Conservation (phyloP, 2,329 filamentous ascomycete genomes). For the Pyrenochaeta sp. region DNA sequence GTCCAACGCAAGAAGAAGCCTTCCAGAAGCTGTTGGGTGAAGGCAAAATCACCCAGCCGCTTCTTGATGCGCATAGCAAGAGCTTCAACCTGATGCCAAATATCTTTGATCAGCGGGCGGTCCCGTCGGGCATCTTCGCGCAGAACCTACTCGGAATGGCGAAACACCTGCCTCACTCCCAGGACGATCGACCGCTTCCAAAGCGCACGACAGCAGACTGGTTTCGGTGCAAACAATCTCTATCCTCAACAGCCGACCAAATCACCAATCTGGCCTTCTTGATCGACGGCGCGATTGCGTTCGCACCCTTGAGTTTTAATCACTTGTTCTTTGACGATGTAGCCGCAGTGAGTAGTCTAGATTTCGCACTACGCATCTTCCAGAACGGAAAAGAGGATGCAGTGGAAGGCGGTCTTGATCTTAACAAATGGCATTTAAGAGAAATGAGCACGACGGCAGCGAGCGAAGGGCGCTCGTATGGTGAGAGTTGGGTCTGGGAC, state of each 20-base stretch:
- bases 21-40: slow-evolving; percentile 4
- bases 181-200: slow-evolving; percentile 51
- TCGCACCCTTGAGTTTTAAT: slow-evolving; percentile 55
- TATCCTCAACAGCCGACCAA: slow-evolving; percentile 43
- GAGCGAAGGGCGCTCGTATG: slow-evolving; percentile 55
- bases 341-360: slow-evolving; percentile 57
- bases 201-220: slow-evolving; percentile 53
- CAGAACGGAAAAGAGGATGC: slow-evolving; percentile 21
- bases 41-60: slow-evolving; percentile 22
- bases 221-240: slow-evolving; percentile 35
- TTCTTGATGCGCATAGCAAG: slow-evolving; percentile 26
- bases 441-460: slow-evolving; percentile 53
- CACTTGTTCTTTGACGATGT: slow-evolving; percentile 56
- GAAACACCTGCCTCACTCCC: slow-evolving; percentile 44
- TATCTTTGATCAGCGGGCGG: slow-evolving; percentile 51
- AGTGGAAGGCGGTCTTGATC: slow-evolving; percentile 40
- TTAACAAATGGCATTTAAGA: slow-evolving; percentile 55
- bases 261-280: slow-evolving; percentile 53
- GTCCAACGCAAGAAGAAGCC: slow-evolving; percentile 6
- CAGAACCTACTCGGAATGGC: slow-evolving; percentile 56
- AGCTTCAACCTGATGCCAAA: slow-evolving; percentile 40
- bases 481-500: slow-evolving; percentile 58
- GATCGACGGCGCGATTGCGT: slow-evolving; percentile 57
- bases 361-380: slow-evolving; percentile 60
- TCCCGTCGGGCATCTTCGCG: slow-evolving; percentile 52